A percentile compares a stretch with the other conserved stretches of the same genome.
phyloP scores from a whole-genome alignment of 2,329 filamentous ascomycete genomes.

The Cordyceps farinosa region DNA sequence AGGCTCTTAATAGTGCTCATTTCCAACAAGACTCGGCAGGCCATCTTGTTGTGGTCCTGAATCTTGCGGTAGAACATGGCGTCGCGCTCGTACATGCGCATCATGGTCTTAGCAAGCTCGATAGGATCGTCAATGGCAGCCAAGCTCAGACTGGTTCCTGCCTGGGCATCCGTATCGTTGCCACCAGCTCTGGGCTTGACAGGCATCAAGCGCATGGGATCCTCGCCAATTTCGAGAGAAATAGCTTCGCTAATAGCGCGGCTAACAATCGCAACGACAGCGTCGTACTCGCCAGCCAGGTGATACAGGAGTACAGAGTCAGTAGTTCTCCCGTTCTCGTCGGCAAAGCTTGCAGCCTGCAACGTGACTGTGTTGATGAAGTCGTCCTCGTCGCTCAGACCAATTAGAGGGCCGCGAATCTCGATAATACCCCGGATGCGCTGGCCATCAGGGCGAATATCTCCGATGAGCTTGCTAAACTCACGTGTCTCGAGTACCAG shows the following conservation, averaged over 20 bases:
- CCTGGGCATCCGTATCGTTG: slow-evolving; percentile 36
- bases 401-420: slow-evolving; percentile 76
- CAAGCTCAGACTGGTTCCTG: slow-evolving; percentile 57
- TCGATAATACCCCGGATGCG: slow-evolving; percentile 86
- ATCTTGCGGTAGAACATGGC: slow-evolving; percentile 59
- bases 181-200: slow-evolving; percentile 64
- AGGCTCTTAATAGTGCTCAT: slow-evolving; percentile 60
- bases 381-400: slow-evolving; percentile 72
- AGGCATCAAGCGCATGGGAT: slow-evolving; percentile 72
- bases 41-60: slow-evolving; percentile 53
- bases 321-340: slow-evolving; percentile 88
- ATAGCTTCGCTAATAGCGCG: slow-evolving; percentile 87
- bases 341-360: slow-evolving; percentile 86
- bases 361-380: slow-evolving; percentile 90
- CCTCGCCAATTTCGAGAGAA: slow-evolving; percentile 78
- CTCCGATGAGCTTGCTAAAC: slow-evolving; percentile 89
- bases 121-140: slow-evolving; percentile 59
- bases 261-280: slow-evolving; percentile 86
- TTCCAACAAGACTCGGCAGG: slow-evolving; percentile 54
- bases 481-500: slow-evolving; percentile 95
- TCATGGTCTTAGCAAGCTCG: slow-evolving; percentile 58
- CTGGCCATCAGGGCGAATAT: slow-evolving; percentile 80
- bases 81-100: slow-evolving; percentile 59
- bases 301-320: slow-evolving; percentile 95
- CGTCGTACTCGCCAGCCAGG: slow-evolving; percentile 91